Percentiles rank a stretch among this genome's conserved stretches.
Conservation (phyloP, 106 monocot genomes). For the Agapanthus africanus region DNA sequence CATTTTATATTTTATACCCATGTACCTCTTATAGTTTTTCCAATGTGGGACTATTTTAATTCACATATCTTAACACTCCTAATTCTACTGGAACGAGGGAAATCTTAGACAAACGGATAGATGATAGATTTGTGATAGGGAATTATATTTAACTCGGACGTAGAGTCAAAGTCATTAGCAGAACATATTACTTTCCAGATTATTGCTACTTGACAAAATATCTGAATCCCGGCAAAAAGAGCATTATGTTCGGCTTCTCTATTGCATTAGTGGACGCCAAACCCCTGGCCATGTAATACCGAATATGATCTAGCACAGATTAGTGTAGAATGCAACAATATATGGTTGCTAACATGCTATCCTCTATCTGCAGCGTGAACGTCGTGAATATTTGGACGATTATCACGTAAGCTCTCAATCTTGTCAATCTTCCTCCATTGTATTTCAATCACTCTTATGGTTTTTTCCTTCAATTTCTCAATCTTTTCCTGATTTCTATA, state of each 20-base stretch:
- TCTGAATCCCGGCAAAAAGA: neutral
- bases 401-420: conserved; percentile 54
- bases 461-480: neutral
- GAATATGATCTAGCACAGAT: neutral
- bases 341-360: conserved; percentile 6
- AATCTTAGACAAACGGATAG: too few relatives aligned
- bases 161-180: too few relatives aligned
- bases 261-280: neutral
- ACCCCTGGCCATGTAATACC: too few relatives aligned
- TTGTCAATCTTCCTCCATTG: neutral
- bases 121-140: too few relatives aligned
- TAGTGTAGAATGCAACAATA: neutral
- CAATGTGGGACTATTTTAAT: too few relatives aligned
- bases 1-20: too few relatives aligned
- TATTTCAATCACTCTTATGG: neutral
- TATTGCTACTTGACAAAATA: too few relatives aligned
- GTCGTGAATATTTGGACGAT: conserved; percentile 49
- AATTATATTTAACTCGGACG: too few relatives aligned
- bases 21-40: too few relatives aligned
- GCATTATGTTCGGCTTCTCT: neutral
- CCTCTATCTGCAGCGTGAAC: conserved; percentile 39
- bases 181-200: too few relatives aligned
- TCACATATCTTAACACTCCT: too few relatives aligned
- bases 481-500: neutral
- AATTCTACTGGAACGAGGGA: too few relatives aligned